Base-by-base conservation (phyloP, 441 rosid genomes). In the Corymbia calophylla region DNA sequence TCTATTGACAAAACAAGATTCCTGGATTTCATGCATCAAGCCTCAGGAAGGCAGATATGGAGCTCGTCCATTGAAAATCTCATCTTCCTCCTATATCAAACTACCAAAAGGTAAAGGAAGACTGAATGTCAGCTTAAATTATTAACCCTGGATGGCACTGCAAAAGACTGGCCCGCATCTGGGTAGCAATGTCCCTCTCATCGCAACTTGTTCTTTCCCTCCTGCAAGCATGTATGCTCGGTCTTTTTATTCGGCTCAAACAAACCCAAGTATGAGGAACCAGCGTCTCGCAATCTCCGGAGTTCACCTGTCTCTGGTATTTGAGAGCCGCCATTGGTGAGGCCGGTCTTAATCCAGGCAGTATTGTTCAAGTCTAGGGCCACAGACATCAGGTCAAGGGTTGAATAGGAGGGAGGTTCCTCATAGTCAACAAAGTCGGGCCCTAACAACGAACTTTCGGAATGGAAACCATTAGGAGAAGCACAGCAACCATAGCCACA, bases 361-460 rank as follows among this genome's bases (percentile, higher is more conserved):
- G 96, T 95, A 91, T 93, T 97, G 95, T 96, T 98, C 93, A 98
- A 90, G 90, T 98, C 99, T 0, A 98, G 95, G 47, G 99, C 99
- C 89, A 95, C 93, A 87, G 98, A 94, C 91, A 96, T 93, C 77
- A 98, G 90, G 90, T 98, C 99, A 73, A 94, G 97, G 91, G 94
- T 94, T n/a, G 96, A 93, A 91, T 95, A 93, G 44, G 93, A 86
- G 86, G 95, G 95, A 54, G 92, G 92, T 89, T 96, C 99, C 86
- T 95, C 96, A 87, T 95, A 95, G 88, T 97, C 99, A 31, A 96
- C 93, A 91, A 97, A 97, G 91, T 95, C 99, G 3, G 97, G 97
- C 87, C 99, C 98, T 90, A 96, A 87, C 86, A 96, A 88, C 1
- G 95, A 93, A 89, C 92, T 88, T 68, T 87, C 89, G 2, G 92